Conservation (phyloP, 2,329 filamentous ascomycete species). For the Ascocoryne sarcoides region DNA sequence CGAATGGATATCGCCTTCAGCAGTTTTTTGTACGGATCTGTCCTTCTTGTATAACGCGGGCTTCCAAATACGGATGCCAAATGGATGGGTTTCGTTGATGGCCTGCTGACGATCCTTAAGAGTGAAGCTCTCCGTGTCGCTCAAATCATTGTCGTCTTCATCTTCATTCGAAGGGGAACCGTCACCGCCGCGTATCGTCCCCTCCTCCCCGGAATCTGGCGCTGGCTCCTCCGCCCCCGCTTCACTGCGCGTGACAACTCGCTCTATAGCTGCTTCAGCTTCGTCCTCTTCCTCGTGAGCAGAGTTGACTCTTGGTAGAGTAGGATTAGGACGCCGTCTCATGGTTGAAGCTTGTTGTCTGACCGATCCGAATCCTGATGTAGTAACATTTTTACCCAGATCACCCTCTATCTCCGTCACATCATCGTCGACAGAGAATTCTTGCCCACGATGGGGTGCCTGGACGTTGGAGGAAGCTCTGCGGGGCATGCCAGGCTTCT, state of each 20-base stretch:
- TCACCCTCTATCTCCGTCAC: constrained; percentile 70
- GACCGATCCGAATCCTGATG: constrained; percentile 32
- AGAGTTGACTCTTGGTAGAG: constrained; percentile 40
- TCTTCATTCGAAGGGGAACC: constrained; percentile 12
- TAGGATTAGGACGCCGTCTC: constrained; percentile 37
- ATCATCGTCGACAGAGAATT: constrained; percentile 90
- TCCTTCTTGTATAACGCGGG: constrained; percentile 97
- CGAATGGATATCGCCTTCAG: constrained; percentile 95
- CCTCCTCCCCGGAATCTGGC: constrained; percentile 12
- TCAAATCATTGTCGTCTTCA: constrained; percentile 58
- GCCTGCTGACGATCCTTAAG: constrained; percentile 93
- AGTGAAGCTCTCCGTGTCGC: constrained; percentile 95
- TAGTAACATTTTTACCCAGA: constrained; percentile 31
- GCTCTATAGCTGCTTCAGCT: constrained; percentile 5
- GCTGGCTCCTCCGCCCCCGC: constrained; percentile 10
- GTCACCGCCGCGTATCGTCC: constrained; percentile 34
- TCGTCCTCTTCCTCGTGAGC: constrained; percentile 36
- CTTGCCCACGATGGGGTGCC: constrained; percentile 69
- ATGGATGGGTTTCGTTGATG: constrained; percentile 97
- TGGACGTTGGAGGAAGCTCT: constrained; percentile 63
- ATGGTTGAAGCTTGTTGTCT: constrained; percentile 42
- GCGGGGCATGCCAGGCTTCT: constrained; percentile 63
- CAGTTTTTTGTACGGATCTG: constrained; percentile 90
- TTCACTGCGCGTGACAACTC: constrained; percentile 1
- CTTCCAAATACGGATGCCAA: constrained; percentile 98